phyloP scores from a whole-genome alignment of 129 eudicot species.

The Pulicaria dysenterica region DNA sequence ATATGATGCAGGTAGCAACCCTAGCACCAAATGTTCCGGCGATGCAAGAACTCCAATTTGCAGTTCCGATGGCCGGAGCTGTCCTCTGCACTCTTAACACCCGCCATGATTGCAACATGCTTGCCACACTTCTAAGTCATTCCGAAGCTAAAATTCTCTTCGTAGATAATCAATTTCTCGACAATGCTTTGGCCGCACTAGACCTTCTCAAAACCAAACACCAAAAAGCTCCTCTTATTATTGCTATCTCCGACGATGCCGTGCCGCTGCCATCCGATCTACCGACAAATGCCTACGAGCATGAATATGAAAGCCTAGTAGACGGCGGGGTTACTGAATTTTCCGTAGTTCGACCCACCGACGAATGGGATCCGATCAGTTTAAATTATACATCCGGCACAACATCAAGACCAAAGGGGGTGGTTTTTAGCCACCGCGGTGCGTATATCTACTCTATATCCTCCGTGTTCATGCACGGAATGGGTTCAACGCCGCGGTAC shows the following conservation, averaged over 20 bases:
- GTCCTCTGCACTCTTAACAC: constrained; percentile 74
- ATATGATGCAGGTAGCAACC: constrained; percentile 57
- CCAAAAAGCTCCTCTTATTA: constrained; percentile 44
- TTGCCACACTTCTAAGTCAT: constrained; percentile 59
- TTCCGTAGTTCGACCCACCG: constrained; percentile 43
- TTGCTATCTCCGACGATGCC: constrained; percentile 45
- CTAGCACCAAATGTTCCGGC: constrained; percentile 88
- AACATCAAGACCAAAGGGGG: constrained; percentile 92
- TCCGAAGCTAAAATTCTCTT: constrained; percentile 68
- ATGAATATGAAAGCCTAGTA: constrained; percentile 39
- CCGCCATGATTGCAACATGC: constrained; percentile 65
- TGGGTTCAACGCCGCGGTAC: constrained; percentile 51
- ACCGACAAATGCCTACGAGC: constrained; percentile 1
- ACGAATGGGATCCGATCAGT: constrained; percentile 76
- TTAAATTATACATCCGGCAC: constrained; percentile 91
- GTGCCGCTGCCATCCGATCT: background rate
- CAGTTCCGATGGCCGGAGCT: constrained; percentile 92
- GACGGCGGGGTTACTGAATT: constrained; percentile 43
- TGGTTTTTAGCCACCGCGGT: constrained; percentile 77
- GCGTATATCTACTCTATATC: constrained; percentile 74
- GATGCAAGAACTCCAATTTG: constrained; percentile 88
- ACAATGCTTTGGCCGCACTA: constrained; percentile 52
- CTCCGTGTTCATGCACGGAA: constrained; percentile 57
- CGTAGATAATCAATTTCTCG: constrained; percentile 64
- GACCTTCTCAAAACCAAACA: constrained; percentile 31